These are phyloP conservation scores for Phoenix dactylifera DNA, from an alignment of 176 grass and related monocot genomes.

Conservation along the genomic window DNA sequence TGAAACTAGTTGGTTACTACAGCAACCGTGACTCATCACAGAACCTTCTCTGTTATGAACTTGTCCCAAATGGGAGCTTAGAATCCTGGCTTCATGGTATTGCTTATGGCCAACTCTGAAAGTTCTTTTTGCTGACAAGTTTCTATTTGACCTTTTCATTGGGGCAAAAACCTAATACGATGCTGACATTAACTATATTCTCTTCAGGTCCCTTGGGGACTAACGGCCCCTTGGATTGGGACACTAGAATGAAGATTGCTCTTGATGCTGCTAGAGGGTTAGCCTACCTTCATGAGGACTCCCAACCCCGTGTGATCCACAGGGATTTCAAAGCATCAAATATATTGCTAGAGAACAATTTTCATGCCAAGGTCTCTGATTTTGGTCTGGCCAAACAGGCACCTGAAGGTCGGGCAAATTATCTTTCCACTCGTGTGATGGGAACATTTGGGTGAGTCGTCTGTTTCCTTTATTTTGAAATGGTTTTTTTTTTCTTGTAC, in stretches of 20 bases:
- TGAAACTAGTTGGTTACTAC: constrained; percentile 97
- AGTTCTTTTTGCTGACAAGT: too few species aligned
- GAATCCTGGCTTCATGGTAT: constrained; percentile 99
- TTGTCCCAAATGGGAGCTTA: constrained; percentile 94
- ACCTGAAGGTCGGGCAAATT: constrained; percentile 79
- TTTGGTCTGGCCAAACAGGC: constrained; percentile 98
- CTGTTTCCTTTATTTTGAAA: constrained; percentile 13
- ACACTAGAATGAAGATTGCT: constrained; percentile 91
- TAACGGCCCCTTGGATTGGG: constrained; percentile 92
- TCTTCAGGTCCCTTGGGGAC: constrained; percentile 62
- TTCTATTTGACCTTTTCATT: not conserved
- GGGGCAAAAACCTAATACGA: not conserved
- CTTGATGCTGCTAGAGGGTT: constrained; percentile 97
- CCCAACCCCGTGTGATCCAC: constrained; percentile 97
- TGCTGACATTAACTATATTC: not conserved
- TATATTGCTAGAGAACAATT: constrained; percentile 95
- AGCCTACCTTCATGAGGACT: constrained; percentile 95
- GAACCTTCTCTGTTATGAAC: constrained; percentile 93
- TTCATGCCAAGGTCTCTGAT: constrained; percentile 97
- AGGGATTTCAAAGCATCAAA: constrained; percentile 99
- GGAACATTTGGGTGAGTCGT: constrained; percentile 88
- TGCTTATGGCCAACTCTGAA: not conserved
- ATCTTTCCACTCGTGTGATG: constrained; percentile 98
- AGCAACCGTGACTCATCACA: constrained; percentile 62
- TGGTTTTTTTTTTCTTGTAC: too few species aligned